Evolutionary conservation across 129 eudicot genomes (phyloP).

Genomic region (Artemisia argyi): DNA sequence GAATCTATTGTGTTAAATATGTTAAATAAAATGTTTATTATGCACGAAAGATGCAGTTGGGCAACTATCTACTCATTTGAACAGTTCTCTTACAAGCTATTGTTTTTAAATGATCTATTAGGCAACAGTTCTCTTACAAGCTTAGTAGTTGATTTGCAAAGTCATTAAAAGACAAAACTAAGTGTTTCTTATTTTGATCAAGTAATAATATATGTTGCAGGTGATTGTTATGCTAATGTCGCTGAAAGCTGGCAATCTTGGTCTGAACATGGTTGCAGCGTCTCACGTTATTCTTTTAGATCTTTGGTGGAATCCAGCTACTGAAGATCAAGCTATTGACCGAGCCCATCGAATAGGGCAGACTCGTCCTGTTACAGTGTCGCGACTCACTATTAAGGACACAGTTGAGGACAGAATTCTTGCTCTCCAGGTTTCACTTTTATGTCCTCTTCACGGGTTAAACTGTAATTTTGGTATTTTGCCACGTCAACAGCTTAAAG

Average conservation of each 20-base stretch:
- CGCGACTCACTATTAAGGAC: slow-evolving; percentile 67
- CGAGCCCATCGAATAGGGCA: slow-evolving; percentile 98
- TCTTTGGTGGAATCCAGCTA: slow-evolving; percentile 99
- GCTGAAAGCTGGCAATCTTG: slow-evolving; percentile 92
- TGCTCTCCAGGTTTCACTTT: slow-evolving; percentile 68
- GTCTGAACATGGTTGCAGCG: slow-evolving; percentile 96
- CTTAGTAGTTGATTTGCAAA: neutral
- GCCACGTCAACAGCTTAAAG: slow-evolving; percentile 7
- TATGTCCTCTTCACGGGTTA: neutral
- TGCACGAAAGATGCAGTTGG: too few species aligned
- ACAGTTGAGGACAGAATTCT: slow-evolving; percentile 90
- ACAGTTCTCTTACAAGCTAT: too few species aligned
- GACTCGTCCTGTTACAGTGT: slow-evolving; percentile 88
- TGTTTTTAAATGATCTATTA: neutral
- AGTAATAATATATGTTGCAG: slow-evolving; percentile 45
- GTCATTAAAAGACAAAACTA: neutral
- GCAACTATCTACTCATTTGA: too few species aligned
- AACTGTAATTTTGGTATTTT: neutral
- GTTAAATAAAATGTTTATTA: too few species aligned
- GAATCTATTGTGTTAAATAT: too few species aligned
- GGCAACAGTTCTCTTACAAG: too few species aligned
- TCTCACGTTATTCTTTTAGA: slow-evolving; percentile 90
- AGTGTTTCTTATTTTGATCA: neutral
- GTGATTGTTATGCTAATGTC: slow-evolving; percentile 96
- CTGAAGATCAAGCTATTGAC: slow-evolving; percentile 96